Evolutionary conservation across 768 basidiomycete species (phyloP).

Genomic region (Gloeostereum incarnatum): DNA sequence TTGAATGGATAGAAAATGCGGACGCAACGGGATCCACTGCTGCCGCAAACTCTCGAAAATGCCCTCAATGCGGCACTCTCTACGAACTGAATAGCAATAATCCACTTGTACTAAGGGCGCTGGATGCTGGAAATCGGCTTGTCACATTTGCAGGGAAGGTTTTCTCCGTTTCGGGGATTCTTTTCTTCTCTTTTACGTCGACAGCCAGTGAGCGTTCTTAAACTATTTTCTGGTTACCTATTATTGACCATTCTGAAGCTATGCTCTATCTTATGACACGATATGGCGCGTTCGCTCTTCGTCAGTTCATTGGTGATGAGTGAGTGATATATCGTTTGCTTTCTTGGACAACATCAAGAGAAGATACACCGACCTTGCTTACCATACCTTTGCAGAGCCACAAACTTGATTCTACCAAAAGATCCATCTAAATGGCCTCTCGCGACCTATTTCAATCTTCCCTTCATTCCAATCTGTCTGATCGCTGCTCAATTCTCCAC

Average conservation of each 20-base stretch:
- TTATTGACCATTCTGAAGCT: too few relatives aligned
- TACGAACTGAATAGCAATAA: conserved; percentile 44
- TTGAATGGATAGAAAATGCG: conserved; percentile 71
- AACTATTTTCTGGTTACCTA: too few relatives aligned
- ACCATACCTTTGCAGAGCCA: conserved; percentile 34
- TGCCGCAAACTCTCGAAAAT: conserved; percentile 33
- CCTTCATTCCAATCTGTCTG: conserved; percentile 59
- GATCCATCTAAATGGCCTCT: conserved; percentile 70
- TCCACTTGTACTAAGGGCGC: conserved; percentile 17
- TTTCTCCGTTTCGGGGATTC: neutral
- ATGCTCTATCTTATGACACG: too few relatives aligned
- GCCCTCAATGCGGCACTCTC: conserved; percentile 62
- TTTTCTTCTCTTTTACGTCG: conserved; percentile 28
- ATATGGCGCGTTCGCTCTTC: conserved; percentile 70
- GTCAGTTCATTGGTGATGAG: conserved; percentile 64
- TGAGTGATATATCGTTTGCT: conserved; percentile 16
- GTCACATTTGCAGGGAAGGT: conserved; percentile 24
- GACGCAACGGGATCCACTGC: conserved; percentile 46
- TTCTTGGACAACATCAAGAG: neutral
- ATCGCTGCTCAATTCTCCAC: conserved; percentile 49
- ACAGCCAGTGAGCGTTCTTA: too few relatives aligned
- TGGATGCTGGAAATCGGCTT: conserved; percentile 17
- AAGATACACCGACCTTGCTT: neutral
- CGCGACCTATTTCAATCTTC: conserved; percentile 69
- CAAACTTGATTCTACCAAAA: conserved; percentile 51